These are phyloP conservation scores for Zelonia costaricensis DNA, from an alignment of 208 protist genomes.

Conservation along the genomic window DNA sequence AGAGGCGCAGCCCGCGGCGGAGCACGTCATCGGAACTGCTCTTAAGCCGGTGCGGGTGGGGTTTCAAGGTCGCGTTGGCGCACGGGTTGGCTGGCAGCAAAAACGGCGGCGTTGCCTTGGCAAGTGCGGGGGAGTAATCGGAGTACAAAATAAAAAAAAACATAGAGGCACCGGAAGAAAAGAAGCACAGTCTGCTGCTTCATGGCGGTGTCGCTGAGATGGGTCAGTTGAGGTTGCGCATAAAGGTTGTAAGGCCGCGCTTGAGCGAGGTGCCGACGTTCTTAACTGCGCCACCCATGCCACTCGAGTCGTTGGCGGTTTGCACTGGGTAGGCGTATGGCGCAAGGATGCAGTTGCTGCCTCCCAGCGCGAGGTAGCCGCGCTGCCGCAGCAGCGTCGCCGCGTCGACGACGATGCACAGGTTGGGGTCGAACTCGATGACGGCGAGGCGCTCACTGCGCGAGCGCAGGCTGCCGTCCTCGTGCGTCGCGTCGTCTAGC, in stretches of 20 bases:
- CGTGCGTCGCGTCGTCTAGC: slow-evolving; percentile 7
- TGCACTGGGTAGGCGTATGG: slow-evolving; percentile 67
- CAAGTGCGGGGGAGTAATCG: too few relatives aligned
- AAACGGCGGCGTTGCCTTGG: too few relatives aligned
- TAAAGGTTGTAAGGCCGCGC: slow-evolving; percentile 72
- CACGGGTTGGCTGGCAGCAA: too few relatives aligned
- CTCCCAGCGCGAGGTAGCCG: slow-evolving; percentile 34
- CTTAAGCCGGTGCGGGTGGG: too few relatives aligned
- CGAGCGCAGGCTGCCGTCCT: slow-evolving; percentile 16
- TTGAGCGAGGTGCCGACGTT: slow-evolving; percentile 66
- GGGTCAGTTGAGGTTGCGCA: slow-evolving; percentile 57
- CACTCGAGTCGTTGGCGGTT: slow-evolving; percentile 18
- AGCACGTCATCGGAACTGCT: too few relatives aligned
- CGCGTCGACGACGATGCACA: slow-evolving; percentile 48
- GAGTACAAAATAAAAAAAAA: neutral
- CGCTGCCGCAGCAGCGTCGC: slow-evolving; percentile 43
- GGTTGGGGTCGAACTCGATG: slow-evolving; percentile 63
- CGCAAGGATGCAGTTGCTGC: slow-evolving; percentile 41
- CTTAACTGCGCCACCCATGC: slow-evolving; percentile 42
- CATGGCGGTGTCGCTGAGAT: neutral
- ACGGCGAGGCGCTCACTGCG: slow-evolving; percentile 49
- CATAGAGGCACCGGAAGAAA: neutral
- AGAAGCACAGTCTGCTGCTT: neutral
- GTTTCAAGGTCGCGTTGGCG: too few relatives aligned
- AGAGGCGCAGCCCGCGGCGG: too few relatives aligned